phyloP scores from a whole-genome alignment of 176 grass and related monocot genomes.

The Eragrostis nindensis region DNA sequence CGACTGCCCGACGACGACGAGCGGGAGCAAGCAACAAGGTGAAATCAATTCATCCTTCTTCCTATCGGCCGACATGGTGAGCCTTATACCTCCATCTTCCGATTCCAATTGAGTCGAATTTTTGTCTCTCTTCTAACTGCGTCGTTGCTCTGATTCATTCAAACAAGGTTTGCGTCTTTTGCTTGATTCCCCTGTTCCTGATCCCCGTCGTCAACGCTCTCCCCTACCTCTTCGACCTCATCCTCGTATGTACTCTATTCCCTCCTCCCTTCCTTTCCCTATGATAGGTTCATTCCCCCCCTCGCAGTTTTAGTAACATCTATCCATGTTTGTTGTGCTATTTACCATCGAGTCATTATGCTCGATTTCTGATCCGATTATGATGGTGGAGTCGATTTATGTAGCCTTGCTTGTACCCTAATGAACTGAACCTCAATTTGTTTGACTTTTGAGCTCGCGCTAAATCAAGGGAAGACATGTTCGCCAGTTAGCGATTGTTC shows the following conservation, averaged over 20 bases:
- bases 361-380: neutral
- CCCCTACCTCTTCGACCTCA: slow-evolving; percentile 84
- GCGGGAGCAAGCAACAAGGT: neutral
- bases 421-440: neutral
- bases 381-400: neutral
- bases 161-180: slow-evolving; percentile 73
- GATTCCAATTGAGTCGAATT: neutral
- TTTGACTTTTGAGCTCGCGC: no score
- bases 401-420: neutral
- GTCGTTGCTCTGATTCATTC: neutral
- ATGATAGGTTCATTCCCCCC: neutral
- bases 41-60: neutral
- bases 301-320: neutral
- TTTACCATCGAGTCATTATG: neutral
- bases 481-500: no score
- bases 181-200: slow-evolving; percentile 87
- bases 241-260: slow-evolving; percentile 51
- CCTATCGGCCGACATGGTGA: slow-evolving; percentile 52
- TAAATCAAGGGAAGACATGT: neutral
- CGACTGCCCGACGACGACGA: slow-evolving; percentile 13
- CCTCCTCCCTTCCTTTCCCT: neutral
- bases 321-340: neutral
- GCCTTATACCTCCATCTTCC: neutral
- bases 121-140: no score
- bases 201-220: slow-evolving; percentile 96